phyloP scores from a whole-genome alignment of 2,329 filamentous ascomycete species.

The Fusarium equiseti region DNA sequence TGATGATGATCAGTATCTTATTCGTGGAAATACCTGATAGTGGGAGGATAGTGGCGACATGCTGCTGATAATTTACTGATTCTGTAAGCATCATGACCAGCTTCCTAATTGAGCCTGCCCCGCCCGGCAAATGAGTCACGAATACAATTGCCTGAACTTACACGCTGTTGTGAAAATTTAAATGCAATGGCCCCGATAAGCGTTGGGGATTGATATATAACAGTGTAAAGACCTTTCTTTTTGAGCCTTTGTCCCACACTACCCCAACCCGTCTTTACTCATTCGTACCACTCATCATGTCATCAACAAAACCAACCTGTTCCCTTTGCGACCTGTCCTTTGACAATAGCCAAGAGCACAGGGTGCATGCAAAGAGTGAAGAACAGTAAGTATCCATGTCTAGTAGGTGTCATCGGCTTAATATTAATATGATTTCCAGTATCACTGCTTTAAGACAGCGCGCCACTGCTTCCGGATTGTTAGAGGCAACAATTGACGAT shows the following conservation, averaged over 20 bases:
- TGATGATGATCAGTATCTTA: slow-evolving; percentile 16
- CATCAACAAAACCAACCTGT: not conserved
- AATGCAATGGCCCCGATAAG: not conserved
- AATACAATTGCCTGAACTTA: not conserved
- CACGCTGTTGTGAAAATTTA: not conserved
- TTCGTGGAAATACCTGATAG: not conserved
- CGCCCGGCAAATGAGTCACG: slow-evolving; percentile 2
- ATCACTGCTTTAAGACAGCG: slow-evolving; percentile 1
- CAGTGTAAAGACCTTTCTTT: not conserved
- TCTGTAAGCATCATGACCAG: not conserved
- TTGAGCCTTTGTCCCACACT: not conserved
- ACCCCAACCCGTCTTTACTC: not conserved
- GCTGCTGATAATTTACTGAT: slow-evolving; percentile 1
- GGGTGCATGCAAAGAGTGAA: slow-evolving; percentile 22
- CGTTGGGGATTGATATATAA: not conserved
- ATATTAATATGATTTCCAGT: not conserved
- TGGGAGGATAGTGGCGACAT: not conserved
- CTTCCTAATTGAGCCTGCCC: slow-evolving; percentile 12
- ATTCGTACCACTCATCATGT: not conserved
- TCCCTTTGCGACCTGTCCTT: slow-evolving; percentile 17
- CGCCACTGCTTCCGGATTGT: slow-evolving; percentile 4
- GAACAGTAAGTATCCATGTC: not conserved
- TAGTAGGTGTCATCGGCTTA: fast-evolving
- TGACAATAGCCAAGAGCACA: slow-evolving; percentile 14
- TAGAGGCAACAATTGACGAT: not conserved